phyloP scores from a whole-genome alignment of 148 eudicot genomes.

The Oxyria digyna region DNA sequence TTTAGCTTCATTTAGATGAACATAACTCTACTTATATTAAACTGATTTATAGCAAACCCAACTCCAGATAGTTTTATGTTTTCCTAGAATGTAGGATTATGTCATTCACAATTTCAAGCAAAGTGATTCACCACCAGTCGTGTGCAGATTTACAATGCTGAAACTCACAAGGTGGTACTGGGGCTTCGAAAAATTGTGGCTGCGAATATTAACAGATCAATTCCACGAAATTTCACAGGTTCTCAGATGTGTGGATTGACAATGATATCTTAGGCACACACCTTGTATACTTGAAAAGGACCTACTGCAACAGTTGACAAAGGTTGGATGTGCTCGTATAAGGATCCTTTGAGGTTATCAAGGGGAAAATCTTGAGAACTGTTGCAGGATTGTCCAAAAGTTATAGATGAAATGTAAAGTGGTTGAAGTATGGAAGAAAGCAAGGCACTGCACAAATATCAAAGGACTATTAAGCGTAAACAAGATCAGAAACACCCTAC shows the following conservation, averaged over 20 bases:
- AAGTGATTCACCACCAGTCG: too few relatives aligned
- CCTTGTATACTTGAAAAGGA: constrained; percentile 78
- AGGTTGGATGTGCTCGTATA: constrained; percentile 45
- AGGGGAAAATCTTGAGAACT: constrained; percentile 20
- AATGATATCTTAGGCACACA: constrained; percentile 10
- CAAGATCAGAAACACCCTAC: neutral
- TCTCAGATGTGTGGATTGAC: neutral
- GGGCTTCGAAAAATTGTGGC: constrained; percentile 62
- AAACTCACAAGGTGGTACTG: constrained; percentile 70
- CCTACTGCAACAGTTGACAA: constrained; percentile 30
- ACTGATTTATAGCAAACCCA: too few relatives aligned
- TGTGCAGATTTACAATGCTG: constrained; percentile 69
- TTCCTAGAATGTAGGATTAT: too few relatives aligned
- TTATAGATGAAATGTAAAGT: constrained; percentile 64
- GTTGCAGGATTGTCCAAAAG: constrained; percentile 41
- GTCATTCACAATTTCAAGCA: too few relatives aligned
- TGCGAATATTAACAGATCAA: constrained; percentile 20
- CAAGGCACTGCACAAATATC: constrained; percentile 36
- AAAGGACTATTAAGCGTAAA: neutral
- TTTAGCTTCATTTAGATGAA: neutral
- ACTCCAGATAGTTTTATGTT: too few relatives aligned
- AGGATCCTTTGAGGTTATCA: constrained; percentile 47
- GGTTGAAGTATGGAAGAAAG: constrained; percentile 75
- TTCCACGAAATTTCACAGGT: neutral
- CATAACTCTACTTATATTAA: too few relatives aligned